Base-by-base conservation (phyloP, 345 rosid genomes). In the Conringia planisiliqua region DNA sequence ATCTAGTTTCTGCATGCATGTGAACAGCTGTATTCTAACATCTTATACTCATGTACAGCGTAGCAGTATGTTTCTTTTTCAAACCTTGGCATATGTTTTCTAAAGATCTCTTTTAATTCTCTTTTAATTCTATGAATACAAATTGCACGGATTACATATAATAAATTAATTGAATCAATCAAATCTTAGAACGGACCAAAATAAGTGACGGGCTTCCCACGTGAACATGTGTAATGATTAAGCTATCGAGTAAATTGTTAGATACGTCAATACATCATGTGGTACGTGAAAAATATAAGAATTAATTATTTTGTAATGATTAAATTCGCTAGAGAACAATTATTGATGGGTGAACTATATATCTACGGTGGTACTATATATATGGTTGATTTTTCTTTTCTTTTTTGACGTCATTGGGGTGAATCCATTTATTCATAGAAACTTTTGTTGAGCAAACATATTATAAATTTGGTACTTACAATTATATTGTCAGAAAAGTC, bases 191-290 rank as follows among this genome's bases (percentile, higher is more conserved):
- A 26, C 38, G 70, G 26, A 16, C 70, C 70, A 52, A 68, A 44
- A 55, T 14, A 63, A 62, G 35, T 54, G 66, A 68, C 58, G 66
- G 64, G 46, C 13, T 39, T 59, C 77, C 64, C 73, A 73, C 77
- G 77, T 72, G 68, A 59, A 71, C 76, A 65, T 48, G 81, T 72
- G 68, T 18, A 71, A 50, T 72, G 67, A 78, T 52, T 66, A 54
- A 33, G 59, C 27, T 73, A 51, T 51, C 54, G 75, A 57, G 74
- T 60, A 70, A 60, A 48, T 54, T 69, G 65, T 32, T 76, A 54
- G 70, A 62, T 69, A 43, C 42, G 56, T 61, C 70, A 7, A 30
- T 54, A 69, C 71, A 62, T 76, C 79, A 69, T 70, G 66, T 54
- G 58, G 59, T 76, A 62, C 75, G 59, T 76, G 80, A 35, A 55